Percentiles rank a stretch among this genome's conserved stretches.
Conservation (phyloP, 2,329 filamentous ascomycete genomes). For the Verticillium nonalfalfae region DNA sequence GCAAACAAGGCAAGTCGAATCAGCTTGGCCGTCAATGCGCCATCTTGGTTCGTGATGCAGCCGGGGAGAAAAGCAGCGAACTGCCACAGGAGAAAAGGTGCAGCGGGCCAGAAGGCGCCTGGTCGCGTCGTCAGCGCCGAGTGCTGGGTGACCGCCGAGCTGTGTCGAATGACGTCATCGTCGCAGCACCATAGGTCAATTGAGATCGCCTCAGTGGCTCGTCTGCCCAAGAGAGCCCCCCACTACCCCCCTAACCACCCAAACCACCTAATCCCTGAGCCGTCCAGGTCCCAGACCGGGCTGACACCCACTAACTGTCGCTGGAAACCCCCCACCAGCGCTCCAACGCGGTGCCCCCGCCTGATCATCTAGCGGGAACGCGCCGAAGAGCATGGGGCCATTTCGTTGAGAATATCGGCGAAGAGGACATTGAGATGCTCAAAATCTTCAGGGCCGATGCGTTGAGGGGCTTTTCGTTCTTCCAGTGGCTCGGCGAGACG, state of each 20-base stretch:
- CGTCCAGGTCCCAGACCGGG: no score
- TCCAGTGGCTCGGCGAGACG: constrained; percentile 71
- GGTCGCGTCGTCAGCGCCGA: not conserved
- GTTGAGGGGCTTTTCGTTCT: constrained; percentile 67
- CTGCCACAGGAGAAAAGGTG: not conserved
- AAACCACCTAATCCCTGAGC: not conserved
- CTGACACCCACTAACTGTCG: not conserved
- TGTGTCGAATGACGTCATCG: not conserved
- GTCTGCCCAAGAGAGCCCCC: not conserved
- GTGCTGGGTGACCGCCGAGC: not conserved
- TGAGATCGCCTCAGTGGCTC: not conserved
- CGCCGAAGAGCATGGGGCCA: constrained; percentile 68
- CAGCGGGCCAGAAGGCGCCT: not conserved
- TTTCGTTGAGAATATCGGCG: constrained; percentile 77
- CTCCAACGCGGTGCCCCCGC: not conserved
- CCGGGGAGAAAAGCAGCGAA: not conserved
- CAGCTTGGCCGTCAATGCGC: not conserved
- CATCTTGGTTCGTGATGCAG: not conserved
- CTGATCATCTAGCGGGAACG: not conserved
- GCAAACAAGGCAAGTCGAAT: not conserved
- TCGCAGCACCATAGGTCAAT: not conserved
- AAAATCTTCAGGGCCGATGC: constrained; percentile 68
- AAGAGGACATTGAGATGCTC: constrained; percentile 68
- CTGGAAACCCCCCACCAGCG: not conserved
- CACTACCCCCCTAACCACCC: not conserved